Evolutionary conservation across 1,284 basidiomycete genomes (phyloP), one percentile per base, ranked within the genome.

Genomic region (Cystobasidiaceae sp.): DNA sequence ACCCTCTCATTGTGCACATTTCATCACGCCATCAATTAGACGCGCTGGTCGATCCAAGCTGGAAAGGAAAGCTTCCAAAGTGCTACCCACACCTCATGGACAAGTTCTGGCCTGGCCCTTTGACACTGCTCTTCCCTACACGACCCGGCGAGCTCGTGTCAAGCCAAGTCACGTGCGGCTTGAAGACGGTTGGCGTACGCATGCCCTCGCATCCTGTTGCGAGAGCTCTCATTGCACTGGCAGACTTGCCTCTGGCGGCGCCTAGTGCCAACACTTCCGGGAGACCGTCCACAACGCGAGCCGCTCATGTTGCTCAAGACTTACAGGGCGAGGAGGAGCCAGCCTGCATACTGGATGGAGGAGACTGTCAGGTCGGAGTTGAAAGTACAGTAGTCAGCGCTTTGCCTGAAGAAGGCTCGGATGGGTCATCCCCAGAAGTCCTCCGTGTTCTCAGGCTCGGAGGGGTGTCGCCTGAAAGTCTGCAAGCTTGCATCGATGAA

Each of bases 1-100:
- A 99, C 76, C 96, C 96, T 0, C 82, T 99, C 58, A 99, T 99
- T 79, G 90, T 97, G 32, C 96, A 99, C 78, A 85, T 99, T 67
- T 90, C 90, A 5, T 92, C 91, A 1, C 78, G 84, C 17, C 81
- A 97, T 8, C 88, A 76, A 8, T 70, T 72, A 1, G 34, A 67
- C n/a, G 32, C 30, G 4, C 72, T 69, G 43, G 19, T 68, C n/a
- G 60, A 69, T 55, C 48, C 61, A n/a, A 30, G 27, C 13, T 49
- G 27, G 19, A 37, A 28, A 7, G 32, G 30, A 1, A 32, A 34
- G 19, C 34, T 66, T 34, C 89, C 0, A 72, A 76, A 71, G 23
- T 79, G 86, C 3, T 94, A 93, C 76, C 77, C 83, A 51, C 79
- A 80, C 2, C 80, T 97, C 49, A 90, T 96, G 71, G 79, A 83